Percentiles rank a stretch among this genome's conserved stretches.
phyloP scores from a whole-genome alignment of 2,329 filamentous ascomycete species.

The Colletotrichum aenigma region DNA sequence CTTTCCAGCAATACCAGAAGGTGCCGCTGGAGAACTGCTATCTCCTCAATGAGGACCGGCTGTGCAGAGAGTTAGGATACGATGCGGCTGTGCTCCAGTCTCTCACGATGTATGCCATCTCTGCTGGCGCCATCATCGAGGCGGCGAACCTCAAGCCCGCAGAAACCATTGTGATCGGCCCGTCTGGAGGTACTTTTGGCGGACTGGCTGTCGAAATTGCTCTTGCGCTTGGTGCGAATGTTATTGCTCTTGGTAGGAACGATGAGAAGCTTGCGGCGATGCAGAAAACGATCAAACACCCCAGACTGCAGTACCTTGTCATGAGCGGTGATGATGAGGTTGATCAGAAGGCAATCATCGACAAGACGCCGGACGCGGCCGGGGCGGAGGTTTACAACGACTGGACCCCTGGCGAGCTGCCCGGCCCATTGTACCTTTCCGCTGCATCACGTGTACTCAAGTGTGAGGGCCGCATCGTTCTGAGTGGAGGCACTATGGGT shows the following conservation, averaged over 20 bases:
- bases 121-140: constrained; percentile 45
- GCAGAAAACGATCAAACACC: not conserved
- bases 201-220: constrained; percentile 52
- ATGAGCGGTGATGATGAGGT: not conserved
- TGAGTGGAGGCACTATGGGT: not conserved
- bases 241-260: constrained; percentile 56
- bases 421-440: not conserved
- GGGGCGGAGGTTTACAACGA: not conserved
- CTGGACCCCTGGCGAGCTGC: not conserved
- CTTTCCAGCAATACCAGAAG: constrained; percentile 30
- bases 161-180: constrained; percentile 52
- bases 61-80: constrained; percentile 39
- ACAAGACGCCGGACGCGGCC: not conserved
- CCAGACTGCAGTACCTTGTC: not conserved
- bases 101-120: constrained; percentile 39
- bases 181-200: constrained; percentile 54
- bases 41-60: constrained; percentile 31
- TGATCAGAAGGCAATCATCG: not conserved
- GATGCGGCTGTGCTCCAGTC: constrained; percentile 40
- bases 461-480: not conserved
- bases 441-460: not conserved
- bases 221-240: constrained; percentile 53
- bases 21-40: constrained; percentile 37
- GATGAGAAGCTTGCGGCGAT: constrained; percentile 4
- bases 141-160: constrained; percentile 46